Evolutionary conservation across 129 eudicot genomes (phyloP), one percentile per base, ranked within the genome.

Genomic region (Logfia minima): DNA sequence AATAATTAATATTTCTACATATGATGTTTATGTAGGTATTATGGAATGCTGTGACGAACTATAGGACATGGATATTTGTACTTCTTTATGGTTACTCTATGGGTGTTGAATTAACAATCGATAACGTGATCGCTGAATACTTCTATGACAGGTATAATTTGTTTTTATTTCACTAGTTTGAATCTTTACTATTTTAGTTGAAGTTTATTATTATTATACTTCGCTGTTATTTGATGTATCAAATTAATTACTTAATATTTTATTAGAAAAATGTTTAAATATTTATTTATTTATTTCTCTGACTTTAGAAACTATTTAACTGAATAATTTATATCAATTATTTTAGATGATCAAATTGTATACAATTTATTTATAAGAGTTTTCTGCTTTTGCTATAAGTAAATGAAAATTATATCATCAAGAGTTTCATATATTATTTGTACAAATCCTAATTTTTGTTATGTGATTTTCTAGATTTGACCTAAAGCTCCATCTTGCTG

Each of bases 61-160:
- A 92, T 59, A 83, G 93, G 67, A 89, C 96, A 71, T 89, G 97
- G 97, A 74, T 92, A 1, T 89, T 92, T 75, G 89, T 89, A 59
- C 86, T 92, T 17, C 81, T 92, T 18, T 92, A 92, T 66, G 97
- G 96, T 21, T 89, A 82, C 70, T 92, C 97, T 3, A 87, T 92
- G 91, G 97, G 96, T 55, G 97, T 92, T 4, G 87, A 92, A 75
- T 69, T 92, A 28, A 82, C 91, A 7, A 89, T 84, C 3, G 88
- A 92, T 70, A 92, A 92, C 52, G 88, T 92, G 22, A 84, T 92
- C 4, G 90, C 97, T 0, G 96, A 92, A 71, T 92, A 92, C 80
- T 92, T 92, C 52, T 92, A 85, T 5, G 97, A 92, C 80, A 89
- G 90, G 97, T 85, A 61, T 18, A 41, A 34, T 23, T 23, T 10